A percentile compares a stretch with the other conserved stretches of the same genome.
These are phyloP conservation scores for Diophrys appendiculata DNA, from an alignment of 73 alveolate genomes.

Conservation along the genomic window DNA sequence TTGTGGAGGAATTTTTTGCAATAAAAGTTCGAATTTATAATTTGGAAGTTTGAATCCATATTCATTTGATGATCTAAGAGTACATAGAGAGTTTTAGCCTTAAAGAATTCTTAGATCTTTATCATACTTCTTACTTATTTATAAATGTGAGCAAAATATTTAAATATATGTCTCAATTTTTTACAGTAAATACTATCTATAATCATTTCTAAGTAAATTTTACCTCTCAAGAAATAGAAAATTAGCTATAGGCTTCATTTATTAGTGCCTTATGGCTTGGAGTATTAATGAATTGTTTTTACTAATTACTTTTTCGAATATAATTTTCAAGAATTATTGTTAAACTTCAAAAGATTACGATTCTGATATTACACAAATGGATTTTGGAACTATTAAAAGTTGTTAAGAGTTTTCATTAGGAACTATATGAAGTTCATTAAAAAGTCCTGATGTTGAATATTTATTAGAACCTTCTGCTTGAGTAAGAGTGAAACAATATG, in stretches of 20 bases:
- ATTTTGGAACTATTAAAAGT: background rate
- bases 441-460: too few relatives aligned
- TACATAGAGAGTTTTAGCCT: background rate
- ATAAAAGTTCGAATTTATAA: slow-evolving; percentile 39
- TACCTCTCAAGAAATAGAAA: background rate
- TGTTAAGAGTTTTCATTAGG: too few relatives aligned
- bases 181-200: background rate
- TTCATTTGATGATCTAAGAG: background rate
- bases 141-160: background rate
- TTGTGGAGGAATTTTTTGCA: slow-evolving; percentile 34
- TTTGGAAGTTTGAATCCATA: slow-evolving; percentile 47
- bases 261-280: background rate
- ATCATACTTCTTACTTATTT: background rate
- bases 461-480: too few relatives aligned
- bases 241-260: background rate
- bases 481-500: too few relatives aligned
- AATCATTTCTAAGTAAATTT: background rate
- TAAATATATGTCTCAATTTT: background rate
- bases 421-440: too few relatives aligned
- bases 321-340: background rate
- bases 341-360: background rate
- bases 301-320: background rate
- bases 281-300: background rate
- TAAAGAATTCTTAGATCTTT: background rate
- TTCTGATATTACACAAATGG: background rate